Evolutionary conservation across 768 basidiomycete species (phyloP), one percentile per base, ranked within the genome.

Genomic region (Tricholomella constricta): DNA sequence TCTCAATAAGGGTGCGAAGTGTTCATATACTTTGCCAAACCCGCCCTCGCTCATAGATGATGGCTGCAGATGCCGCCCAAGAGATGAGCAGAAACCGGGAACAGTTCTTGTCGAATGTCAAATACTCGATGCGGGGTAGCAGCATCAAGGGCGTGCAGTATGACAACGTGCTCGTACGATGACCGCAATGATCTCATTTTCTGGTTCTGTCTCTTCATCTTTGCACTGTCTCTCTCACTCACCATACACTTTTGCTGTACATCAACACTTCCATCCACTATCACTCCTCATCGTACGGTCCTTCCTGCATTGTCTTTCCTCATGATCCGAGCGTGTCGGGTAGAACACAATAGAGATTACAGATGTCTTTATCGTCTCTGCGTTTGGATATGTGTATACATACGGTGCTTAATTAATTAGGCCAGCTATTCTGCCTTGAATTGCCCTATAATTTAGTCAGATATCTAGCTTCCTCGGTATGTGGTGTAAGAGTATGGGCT

Each of bases 401-500:
- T 51, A 54, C 46, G 56, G 60, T 69, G 48, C 54, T 57, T 65
- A 65, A 65, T 62, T 59, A 45, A 51, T 32, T 45, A 48, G 57
- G 42, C 42, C 56, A 60, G 53, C 44, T 46, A 23, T 26, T 41
- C 48, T 55, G 45, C 19, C 54, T 51, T 44, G 51, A 48, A 49
- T 49, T 7, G 55, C 42, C 25, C 54, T 51, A 44, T 49, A 48
- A 47, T 49, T 11, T 26, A 46, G 27, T 38, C 22, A 15, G 26
- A 31, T 53, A 48, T 53, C 69, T 62, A 92, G 69, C 91, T 95
- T n/a, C 94, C 94, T 57, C 92, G 78, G 66, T 96, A 97, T 6
- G 94, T 95, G 12, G 94, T 94, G 67, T 85, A 97, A 3, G 89
- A 89, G 69, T 87, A 93, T 4, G 94, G 93, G 66, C 91, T 95